Base-by-base conservation (phyloP, 257 asterid species). In the Ajuga chamaepitys region DNA sequence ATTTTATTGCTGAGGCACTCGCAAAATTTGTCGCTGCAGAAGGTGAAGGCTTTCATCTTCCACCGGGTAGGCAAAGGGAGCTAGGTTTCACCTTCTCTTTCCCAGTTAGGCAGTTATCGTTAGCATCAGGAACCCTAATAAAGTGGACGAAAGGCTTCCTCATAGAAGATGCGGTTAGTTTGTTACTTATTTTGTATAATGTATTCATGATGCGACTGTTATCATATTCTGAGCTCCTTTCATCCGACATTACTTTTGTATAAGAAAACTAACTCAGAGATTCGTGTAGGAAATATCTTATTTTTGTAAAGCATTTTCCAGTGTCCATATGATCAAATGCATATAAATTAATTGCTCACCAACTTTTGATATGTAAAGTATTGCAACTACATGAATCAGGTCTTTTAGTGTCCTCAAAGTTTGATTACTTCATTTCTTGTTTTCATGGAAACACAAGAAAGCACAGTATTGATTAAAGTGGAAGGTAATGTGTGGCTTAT, bases 71-170 rank as follows among this genome's bases (percentile, higher is more conserved):
- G 82, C 89, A 81, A 68, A 83, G 97, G 83, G 96, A 93, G 80
- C 85, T 93, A 48, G 99, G 99, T 62, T 90, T 93, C 82, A 93
- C 99, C 65, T 90, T 93, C 74, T 93, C 99, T 14, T 93, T 93
- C 75, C 97, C 99, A 2, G 92, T 88, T 58, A 76, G 70, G 77
- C 99, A 93, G 74, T 71, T 76, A 64, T 93, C 96, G 21, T 78
- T 93, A 65, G 76, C 90, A 46, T 90, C 95, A 0, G 99, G 99
- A 53, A 86, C 86, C 48, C 86, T 93, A 18, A 86, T 89, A 35
- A 89, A 78, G 74, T 93, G 99, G 99, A 86, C 99, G 1, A 93
- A 93, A 77, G 96, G 97, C 62, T 93, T 93, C 82, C 75, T 65
- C 14, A 90, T 93, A 44, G 92, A 89, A 76, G 97, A 82, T 45